These are phyloP conservation scores for Hemerocallis citrina DNA, from an alignment of 106 monocot species.

Conservation along the genomic window DNA sequence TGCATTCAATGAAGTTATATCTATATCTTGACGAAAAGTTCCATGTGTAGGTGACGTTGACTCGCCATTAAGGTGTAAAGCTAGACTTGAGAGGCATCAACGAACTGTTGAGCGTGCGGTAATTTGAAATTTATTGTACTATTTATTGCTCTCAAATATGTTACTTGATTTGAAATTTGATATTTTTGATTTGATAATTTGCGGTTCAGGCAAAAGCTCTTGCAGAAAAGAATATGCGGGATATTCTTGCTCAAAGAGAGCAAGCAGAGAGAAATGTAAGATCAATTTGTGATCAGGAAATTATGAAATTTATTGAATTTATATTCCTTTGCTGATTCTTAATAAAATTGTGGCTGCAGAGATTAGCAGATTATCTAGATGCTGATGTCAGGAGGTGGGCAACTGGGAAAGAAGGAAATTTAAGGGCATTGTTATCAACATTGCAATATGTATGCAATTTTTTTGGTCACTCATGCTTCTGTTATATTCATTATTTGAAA, in stretches of 20 bases:
- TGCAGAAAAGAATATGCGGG: conserved; percentile 87
- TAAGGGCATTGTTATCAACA: conserved; percentile 89
- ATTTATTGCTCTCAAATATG: not conserved
- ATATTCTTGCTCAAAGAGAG: conserved; percentile 85
- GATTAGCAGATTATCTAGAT: conserved; percentile 69
- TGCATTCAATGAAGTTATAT: no score
- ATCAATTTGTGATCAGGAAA: not conserved
- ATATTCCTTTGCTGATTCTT: not conserved
- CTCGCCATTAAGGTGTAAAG: conserved; percentile 76
- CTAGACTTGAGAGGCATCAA: conserved; percentile 80
- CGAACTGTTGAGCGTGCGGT: conserved; percentile 83
- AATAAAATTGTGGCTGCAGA: conserved; percentile 39
- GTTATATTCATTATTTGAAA: no score
- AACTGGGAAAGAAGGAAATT: conserved; percentile 90
- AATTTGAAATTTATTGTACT: conserved; percentile 12
- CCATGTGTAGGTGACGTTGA: conserved; percentile 45
- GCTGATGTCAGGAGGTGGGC: conserved; percentile 91
- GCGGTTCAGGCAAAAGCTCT: conserved; percentile 79
- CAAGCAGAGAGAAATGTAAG: conserved; percentile 91
- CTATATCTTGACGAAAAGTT: conserved; percentile 1
- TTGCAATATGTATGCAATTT: conserved; percentile 73
- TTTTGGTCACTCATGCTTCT: not conserved
- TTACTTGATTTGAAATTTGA: not conserved
- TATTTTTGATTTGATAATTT: not conserved
- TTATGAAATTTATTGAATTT: not conserved